Conservation (phyloP, 2,329 filamentous ascomycete species). For the Amylocarpus encephaloides region DNA sequence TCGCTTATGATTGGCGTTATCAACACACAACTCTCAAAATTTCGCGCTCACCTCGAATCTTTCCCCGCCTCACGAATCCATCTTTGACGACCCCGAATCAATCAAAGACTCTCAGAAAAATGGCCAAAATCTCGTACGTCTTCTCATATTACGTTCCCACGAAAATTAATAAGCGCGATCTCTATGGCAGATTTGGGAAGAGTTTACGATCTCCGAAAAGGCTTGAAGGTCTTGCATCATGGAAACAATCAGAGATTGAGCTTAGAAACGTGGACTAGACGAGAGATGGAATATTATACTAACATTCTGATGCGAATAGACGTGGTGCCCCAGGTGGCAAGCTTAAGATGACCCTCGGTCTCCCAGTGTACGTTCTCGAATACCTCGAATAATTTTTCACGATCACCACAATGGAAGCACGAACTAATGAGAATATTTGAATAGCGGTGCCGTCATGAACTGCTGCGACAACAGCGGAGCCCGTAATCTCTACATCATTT, state of each 20-base stretch:
- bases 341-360: constrained; percentile 99
- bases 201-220: not conserved
- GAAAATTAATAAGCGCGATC: not conserved
- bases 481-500: constrained; percentile 99
- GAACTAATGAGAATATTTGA: not conserved
- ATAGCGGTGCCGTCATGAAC: constrained; percentile 98
- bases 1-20: constrained; percentile 30
- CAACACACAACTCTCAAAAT: constrained; percentile 13
- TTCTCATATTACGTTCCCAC: constrained; percentile 13
- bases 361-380: constrained; percentile 80
- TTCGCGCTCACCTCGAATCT: constrained; percentile 15
- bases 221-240: not conserved
- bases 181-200: not conserved
- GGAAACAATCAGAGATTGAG: not conserved
- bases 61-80: constrained; percentile 22
- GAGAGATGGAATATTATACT: constrained; percentile 9
- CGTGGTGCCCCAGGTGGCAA: constrained; percentile 98
- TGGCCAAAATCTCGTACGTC: constrained; percentile 60
- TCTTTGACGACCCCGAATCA: constrained; percentile 24
- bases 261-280: not conserved
- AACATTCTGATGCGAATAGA: constrained; percentile 35
- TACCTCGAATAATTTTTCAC: constrained; percentile 28
- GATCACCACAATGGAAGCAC: not conserved
- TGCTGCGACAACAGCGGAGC: constrained; percentile 99
- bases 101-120: constrained; percentile 41